Base-by-base conservation (phyloP, 345 rosid genomes). In the Moricandia arvensis region DNA sequence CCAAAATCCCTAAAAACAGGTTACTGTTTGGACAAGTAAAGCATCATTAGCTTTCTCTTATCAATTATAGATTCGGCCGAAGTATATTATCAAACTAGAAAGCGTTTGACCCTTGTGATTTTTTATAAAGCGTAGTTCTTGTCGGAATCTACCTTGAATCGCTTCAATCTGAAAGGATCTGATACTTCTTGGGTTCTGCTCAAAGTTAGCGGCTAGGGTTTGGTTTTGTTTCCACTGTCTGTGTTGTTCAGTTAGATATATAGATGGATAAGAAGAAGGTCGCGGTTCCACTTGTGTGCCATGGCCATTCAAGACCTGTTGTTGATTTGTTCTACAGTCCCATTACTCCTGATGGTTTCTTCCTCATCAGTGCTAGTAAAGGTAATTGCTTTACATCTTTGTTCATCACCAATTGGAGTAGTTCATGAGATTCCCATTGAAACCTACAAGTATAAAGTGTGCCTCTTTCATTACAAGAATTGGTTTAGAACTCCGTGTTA, bases 301-400 rank as follows among this genome's bases (percentile, higher is more conserved):
- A 90, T 68, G 93, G 93, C 8, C 93, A 87, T 82, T 90, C 96
- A 6, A 85, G 93, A 62, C 96, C 93, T n/a, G 93, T 90, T 11
- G 93, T 88, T 51, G 91, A 85, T 87, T 83, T 90, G 73, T 88
- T 80, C 80, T 90, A 86, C 77, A 90, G 91, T 76, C 88, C 92
- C 11, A 62, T 85, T 16, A 88, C 96, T 29, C 91, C 89, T 2
- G 96, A 90, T 88, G 96, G 96, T 1, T 90, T 86, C 84, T 90
- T 90, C 81, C 86, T 88, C 74, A 86, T 90, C 61, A 88, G 96
- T 63, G 96, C 96, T 8, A 90, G 96, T 80, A 90, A 90, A 82
- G 96, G 91, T 90, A 59, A 29, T 29, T 29, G 31, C 3, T 29
- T 29, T 27, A 27, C 2, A 27, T 27, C 29, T 27, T 27, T 27